Percentiles rank a stretch among this genome's conserved stretches.
Evolutionary conservation across 139 green algal genomes (phyloP).

Genomic region (Trebouxia sp.): DNA sequence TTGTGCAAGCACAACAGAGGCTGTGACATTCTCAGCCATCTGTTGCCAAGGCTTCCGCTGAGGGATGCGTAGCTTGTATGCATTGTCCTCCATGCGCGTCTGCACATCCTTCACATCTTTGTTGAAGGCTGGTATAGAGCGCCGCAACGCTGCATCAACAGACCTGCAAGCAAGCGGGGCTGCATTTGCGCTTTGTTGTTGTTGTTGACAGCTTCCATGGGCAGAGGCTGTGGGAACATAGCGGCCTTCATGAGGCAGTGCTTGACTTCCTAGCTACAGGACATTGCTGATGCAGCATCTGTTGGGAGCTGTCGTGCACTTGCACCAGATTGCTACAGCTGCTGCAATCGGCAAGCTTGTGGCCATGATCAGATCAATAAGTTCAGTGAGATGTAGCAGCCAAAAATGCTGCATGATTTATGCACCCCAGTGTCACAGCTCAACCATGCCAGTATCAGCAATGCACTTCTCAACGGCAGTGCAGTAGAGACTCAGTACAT

Average conservation of each 20-base stretch:
- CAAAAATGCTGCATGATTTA: neutral
- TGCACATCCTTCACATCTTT: slow-evolving; percentile 57
- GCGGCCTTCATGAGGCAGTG: neutral
- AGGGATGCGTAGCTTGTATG: slow-evolving; percentile 83
- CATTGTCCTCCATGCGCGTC: slow-evolving; percentile 55
- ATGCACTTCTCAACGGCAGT: neutral
- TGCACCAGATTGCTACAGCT: neutral
- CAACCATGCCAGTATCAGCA: neutral
- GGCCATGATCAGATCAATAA: no score
- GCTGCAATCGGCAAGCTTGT: no score
- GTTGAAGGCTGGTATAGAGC: slow-evolving; percentile 85
- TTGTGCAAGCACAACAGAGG: slow-evolving; percentile 34
- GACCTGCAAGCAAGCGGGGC: neutral
- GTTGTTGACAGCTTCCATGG: neutral
- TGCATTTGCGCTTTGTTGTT: neutral
- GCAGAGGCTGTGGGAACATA: neutral
- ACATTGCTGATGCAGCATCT: neutral
- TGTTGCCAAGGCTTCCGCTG: slow-evolving; percentile 78
- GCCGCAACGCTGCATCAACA: slow-evolving; percentile 17
- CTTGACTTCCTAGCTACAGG: neutral
- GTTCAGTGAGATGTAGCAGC: no score
- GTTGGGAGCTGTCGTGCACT: neutral
- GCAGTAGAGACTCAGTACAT: neutral
- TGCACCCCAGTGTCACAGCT: neutral
- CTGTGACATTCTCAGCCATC: slow-evolving; percentile 64